Conservation (phyloP, 306 rosid species). For the Trifolium dubium region DNA sequence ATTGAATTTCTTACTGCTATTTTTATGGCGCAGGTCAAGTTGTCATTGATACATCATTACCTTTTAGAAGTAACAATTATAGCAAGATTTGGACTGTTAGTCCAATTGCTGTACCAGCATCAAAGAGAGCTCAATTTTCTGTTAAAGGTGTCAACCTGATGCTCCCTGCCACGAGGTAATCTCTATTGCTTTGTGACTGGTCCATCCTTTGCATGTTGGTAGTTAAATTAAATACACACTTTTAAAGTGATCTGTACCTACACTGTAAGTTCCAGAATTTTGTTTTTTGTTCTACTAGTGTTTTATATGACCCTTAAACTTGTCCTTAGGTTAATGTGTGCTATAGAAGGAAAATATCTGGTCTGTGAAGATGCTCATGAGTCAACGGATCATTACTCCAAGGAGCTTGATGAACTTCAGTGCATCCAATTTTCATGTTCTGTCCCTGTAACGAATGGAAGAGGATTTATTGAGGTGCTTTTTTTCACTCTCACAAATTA, state of each 20-base stretch:
- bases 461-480: constrained; percentile 89
- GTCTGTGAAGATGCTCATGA: constrained; percentile 59
- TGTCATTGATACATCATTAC: constrained; percentile 72
- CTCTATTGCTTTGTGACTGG: constrained; percentile 20
- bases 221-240: constrained; percentile 17
- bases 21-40: constrained; percentile 72
- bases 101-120: constrained; percentile 80
- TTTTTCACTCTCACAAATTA: constrained; percentile 32
- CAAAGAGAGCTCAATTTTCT: constrained; percentile 67
- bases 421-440: constrained; percentile 73
- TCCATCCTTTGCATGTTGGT: constrained; percentile 28
- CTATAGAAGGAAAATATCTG: constrained; percentile 80
- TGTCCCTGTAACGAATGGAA: constrained; percentile 69
- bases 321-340: constrained; percentile 76
- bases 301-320: constrained; percentile 22
- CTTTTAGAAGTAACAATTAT: constrained; percentile 59
- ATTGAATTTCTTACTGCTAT: constrained; percentile 30
- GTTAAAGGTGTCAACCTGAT: constrained; percentile 78
- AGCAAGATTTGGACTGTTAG: constrained; percentile 67
- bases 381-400: constrained; percentile 47
- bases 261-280: constrained; percentile 17
- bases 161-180: constrained; percentile 69
- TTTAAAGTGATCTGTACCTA: constrained; percentile 19
- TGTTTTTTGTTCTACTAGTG: constrained; percentile 29
- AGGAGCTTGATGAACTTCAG: constrained; percentile 62